Percentiles rank a stretch among this genome's conserved stretches.
Evolutionary conservation across 2,329 filamentous ascomycete species (phyloP).

Genomic region (Epichloe baconii): DNA sequence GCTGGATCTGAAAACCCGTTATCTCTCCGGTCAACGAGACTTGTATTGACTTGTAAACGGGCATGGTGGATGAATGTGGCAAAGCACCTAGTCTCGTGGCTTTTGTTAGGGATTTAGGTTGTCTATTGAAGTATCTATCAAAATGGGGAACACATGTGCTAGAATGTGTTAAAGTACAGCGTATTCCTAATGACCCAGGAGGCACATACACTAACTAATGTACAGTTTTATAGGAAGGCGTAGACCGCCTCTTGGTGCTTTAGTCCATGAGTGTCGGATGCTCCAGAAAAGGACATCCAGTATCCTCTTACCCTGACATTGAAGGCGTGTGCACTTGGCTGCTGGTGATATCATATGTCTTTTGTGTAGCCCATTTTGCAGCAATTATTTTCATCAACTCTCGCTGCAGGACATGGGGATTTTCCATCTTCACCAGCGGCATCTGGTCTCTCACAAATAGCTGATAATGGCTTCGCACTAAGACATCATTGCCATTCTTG

Average conservation of each 20-base stretch:
- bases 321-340: neutral
- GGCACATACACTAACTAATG: neutral
- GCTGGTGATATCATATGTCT: constrained; percentile 26
- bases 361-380: constrained; percentile 42
- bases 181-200: too few relatives aligned
- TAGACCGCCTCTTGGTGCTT: too few relatives aligned
- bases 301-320: neutral
- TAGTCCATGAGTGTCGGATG: too few relatives aligned
- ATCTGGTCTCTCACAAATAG: constrained; percentile 55
- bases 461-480: constrained; percentile 32
- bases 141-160: neutral
- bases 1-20: too few relatives aligned
- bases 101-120: neutral
- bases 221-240: neutral
- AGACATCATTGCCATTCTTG: constrained; percentile 7
- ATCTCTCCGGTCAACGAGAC: too few relatives aligned
- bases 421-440: constrained; percentile 40
- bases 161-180: neutral
- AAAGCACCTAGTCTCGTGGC: neutral
- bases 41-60: too few relatives aligned
- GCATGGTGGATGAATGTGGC: too few relatives aligned
- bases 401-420: constrained; percentile 46
- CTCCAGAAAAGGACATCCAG: neutral
- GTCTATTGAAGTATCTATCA: neutral
- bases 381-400: constrained; percentile 58